Evolutionary conservation across 805 yeast species (phyloP), one percentile per base, ranked within the genome.

Genomic region (Ogataea neopini): DNA sequence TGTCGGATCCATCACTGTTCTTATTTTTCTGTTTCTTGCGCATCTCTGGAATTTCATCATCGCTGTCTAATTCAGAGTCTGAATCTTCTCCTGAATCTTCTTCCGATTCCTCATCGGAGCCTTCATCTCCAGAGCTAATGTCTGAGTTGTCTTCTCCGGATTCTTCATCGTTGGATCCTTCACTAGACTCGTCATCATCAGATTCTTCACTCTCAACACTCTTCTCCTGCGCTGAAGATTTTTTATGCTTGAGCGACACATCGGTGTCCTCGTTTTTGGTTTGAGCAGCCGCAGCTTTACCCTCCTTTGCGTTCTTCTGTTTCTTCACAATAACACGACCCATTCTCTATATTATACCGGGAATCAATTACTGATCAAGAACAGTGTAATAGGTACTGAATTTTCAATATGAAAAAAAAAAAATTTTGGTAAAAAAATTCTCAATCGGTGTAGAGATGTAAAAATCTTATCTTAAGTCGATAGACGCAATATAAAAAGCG

Each of bases 1-100:
- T 75, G 37, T 74, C 83, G 1, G 88, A 76, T n/a, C 90, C 92
- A 65, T 84, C 89, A 50, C 78, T 84, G 37, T 69, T 78, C 59
- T 77, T 77, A 59, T 73, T 76, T 66, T 79, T 80, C 51, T 83
- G 79, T 59, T 77, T 75, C 56, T 70, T 68, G 35, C 41, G 51
- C 14, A 46, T 20, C 20, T 47, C 63, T 59, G 74, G 81, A 56
- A 70, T 60, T 4, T 58, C 62, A 4, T 45, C 39, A 18, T 47
- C 51, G 2, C 25, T 18, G 4, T 19, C 20, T 1, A 36, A 22
- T 15, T 40, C 43, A 11, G 26, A 59, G 17, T 51, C 62, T 20
- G 41, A 44, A 8, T 51, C 61, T 9, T 52, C 56, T 36, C 55
- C 48, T 4, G 29, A 49, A 40, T 51, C 56, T 13, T 48, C 51